Conservation (phyloP, 2,329 filamentous ascomycete genomes). For the Sclerotinia subarctica region DNA sequence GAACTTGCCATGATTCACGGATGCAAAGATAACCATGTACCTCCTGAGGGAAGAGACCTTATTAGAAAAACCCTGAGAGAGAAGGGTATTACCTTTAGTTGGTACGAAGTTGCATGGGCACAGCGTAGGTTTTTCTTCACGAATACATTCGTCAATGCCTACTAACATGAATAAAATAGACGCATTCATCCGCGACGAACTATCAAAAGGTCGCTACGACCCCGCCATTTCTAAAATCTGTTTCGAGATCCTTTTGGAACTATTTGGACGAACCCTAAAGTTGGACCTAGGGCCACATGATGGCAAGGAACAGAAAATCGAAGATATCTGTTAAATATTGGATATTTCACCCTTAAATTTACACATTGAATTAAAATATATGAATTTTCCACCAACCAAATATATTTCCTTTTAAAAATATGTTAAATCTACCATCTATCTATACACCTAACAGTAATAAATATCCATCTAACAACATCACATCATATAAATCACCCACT, state of each 20-base stretch:
- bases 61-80: constrained; percentile 80
- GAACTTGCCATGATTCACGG: constrained; percentile 91
- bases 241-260: constrained; percentile 84
- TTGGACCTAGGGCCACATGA: constrained; percentile 71
- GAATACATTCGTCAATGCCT: background rate
- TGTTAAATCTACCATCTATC: too few species aligned
- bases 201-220: constrained; percentile 92
- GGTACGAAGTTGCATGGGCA: constrained; percentile 88
- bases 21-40: constrained; percentile 86
- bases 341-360: background rate
- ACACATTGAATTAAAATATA: background rate
- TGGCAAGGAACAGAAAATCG: constrained; percentile 58
- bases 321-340: constrained; percentile 65
- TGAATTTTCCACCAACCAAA: background rate
- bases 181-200: constrained; percentile 89
- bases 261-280: constrained; percentile 77
- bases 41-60: constrained; percentile 74
- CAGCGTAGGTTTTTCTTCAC: constrained; percentile 58
- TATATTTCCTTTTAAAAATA: too few species aligned
- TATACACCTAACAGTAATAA: too few species aligned
- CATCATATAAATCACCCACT: too few species aligned
- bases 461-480: too few species aligned
- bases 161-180: constrained; percentile 42
- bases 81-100: constrained; percentile 70
- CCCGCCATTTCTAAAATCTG: constrained; percentile 82